phyloP scores from a whole-genome alignment of 2,329 filamentous ascomycete genomes.

The Clonostachys solani region DNA sequence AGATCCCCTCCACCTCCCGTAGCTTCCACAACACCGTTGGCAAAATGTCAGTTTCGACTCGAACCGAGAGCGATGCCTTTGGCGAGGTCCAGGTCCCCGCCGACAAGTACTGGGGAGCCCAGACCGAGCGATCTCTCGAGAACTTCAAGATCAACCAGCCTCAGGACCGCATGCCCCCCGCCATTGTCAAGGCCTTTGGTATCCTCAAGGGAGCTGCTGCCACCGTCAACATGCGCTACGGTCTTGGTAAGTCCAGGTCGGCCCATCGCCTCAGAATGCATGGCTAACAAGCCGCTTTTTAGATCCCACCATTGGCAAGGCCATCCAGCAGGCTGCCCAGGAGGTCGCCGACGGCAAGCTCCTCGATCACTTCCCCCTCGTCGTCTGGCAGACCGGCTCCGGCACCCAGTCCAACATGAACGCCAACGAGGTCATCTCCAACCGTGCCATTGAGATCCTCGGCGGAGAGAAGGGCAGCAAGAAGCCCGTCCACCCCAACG shows the following conservation, averaged over 20 bases:
- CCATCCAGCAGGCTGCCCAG: slow-evolving; percentile 89
- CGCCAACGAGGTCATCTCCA: slow-evolving; percentile 99
- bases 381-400: slow-evolving; percentile 98
- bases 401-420: slow-evolving; percentile 99
- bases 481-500: slow-evolving; percentile 98
- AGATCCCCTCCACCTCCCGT: not conserved
- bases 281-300: slow-evolving; percentile 7
- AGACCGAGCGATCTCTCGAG: slow-evolving; percentile 91
- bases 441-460: slow-evolving; percentile 96
- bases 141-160: slow-evolving; percentile 99
- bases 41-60: slow-evolving; percentile 52
- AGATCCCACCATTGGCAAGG: slow-evolving; percentile 87
- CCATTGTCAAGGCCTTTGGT: slow-evolving; percentile 89
- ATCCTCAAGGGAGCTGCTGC: slow-evolving; percentile 97
- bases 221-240: slow-evolving; percentile 91
- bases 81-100: slow-evolving; percentile 88
- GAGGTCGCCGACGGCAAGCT: slow-evolving; percentile 95
- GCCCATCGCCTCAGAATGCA: slow-evolving; percentile 1
- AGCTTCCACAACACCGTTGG: slow-evolving; percentile 36
- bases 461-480: slow-evolving; percentile 92
- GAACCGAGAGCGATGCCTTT: slow-evolving; percentile 96
- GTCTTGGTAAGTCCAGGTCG: slow-evolving; percentile 59
- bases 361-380: slow-evolving; percentile 94
- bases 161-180: slow-evolving; percentile 95
- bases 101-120: slow-evolving; percentile 98